Evolutionary conservation across 305 asterid genomes (phyloP).

Genomic region (Fraxinus velutina): DNA sequence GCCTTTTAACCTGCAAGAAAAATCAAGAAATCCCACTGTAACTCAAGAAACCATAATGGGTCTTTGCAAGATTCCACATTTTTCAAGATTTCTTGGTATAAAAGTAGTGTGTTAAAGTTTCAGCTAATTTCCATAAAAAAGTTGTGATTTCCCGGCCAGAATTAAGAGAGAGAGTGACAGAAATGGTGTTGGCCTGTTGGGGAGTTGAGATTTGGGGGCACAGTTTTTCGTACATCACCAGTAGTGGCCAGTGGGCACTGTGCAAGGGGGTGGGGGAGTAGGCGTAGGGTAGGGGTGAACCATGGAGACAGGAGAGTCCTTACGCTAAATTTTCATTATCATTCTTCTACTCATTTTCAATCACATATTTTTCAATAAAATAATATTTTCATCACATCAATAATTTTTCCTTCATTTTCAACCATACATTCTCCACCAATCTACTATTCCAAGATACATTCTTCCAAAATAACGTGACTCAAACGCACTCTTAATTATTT

Average conservation of each 20-base stretch:
- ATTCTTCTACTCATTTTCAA: no score
- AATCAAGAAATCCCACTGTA: constrained; percentile 40
- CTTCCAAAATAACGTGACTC: no score
- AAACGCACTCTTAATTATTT: no score
- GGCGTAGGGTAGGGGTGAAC: constrained; percentile 19
- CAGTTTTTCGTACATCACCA: constrained; percentile 34
- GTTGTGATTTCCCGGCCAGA: constrained; percentile 27
- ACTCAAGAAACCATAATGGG: constrained; percentile 34
- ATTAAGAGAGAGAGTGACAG: constrained; percentile 17
- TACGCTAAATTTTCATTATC: constrained; percentile 22
- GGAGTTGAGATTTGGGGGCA: constrained; percentile 45
- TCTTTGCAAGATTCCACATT: constrained; percentile 34
- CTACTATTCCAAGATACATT: no score
- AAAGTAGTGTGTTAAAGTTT: neutral
- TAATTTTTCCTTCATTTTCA: no score
- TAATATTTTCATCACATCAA: no score
- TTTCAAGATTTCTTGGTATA: constrained; percentile 21
- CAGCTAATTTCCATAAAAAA: constrained; percentile 15
- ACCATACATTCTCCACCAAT: no score
- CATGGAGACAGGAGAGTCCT: no score
- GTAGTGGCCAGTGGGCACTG: constrained; percentile 15
- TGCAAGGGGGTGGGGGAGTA: neutral
- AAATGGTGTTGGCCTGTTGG: constrained; percentile 13
- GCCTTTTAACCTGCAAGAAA: constrained; percentile 34
- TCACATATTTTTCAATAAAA: no score